Conservation (phyloP, 495 filamentous ascomycete genomes). For the Talaromyces adpressus region DNA sequence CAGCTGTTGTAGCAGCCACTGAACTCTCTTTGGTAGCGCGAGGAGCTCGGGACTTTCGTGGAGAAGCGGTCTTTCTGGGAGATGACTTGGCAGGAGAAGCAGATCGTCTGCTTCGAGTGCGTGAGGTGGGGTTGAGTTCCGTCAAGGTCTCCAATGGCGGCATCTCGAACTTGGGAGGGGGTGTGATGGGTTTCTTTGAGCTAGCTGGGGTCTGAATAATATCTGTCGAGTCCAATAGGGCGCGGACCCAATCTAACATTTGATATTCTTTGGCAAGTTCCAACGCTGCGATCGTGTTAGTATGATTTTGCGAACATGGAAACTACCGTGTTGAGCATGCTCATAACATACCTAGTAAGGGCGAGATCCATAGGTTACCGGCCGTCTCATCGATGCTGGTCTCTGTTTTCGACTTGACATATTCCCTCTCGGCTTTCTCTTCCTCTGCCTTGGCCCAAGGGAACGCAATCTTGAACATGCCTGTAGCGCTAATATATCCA, state of each 20-base stretch:
- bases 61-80: conserved; percentile 47
- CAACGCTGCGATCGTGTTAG: conserved; percentile 50
- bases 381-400: conserved; percentile 89
- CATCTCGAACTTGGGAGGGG: conserved; percentile 61
- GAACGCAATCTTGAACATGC: conserved; percentile 99
- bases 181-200: conserved; percentile 57
- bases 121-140: conserved; percentile 27
- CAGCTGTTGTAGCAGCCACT: conserved; percentile 37
- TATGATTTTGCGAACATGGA: too few species aligned
- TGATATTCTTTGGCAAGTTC: conserved; percentile 75
- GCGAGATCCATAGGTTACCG: conserved; percentile 93
- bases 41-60: conserved; percentile 65
- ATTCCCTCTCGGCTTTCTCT: conserved; percentile 79
- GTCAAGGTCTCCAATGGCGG: conserved; percentile 36
- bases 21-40: conserved; percentile 48
- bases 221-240: conserved; percentile 72
- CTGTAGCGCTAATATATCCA: conserved; percentile 90
- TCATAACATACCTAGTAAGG: conserved; percentile 57
- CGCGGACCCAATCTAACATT: conserved; percentile 81
- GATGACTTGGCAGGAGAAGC: conserved; percentile 52
- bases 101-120: conserved; percentile 44
- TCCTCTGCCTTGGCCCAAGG: conserved; percentile 82
- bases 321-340: background rate
- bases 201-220: conserved; percentile 52
- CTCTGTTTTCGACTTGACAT: conserved; percentile 66